phyloP scores from a whole-genome alignment of 2,329 filamentous ascomycete species.

The Boeremia lycopersici region DNA sequence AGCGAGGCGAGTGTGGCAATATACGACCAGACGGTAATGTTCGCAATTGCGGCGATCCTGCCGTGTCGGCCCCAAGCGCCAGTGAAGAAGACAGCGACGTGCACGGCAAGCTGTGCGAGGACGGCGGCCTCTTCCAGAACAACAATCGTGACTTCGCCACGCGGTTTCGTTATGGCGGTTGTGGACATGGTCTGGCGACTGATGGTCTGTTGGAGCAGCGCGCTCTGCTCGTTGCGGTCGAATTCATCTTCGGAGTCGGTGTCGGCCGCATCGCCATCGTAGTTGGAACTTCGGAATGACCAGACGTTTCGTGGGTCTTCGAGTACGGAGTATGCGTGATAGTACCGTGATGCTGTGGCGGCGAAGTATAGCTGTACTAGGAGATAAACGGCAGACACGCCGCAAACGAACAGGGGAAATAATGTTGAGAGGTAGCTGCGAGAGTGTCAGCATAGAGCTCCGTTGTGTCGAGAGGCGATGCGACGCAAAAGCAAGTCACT shows the following conservation, averaged over 20 bases:
- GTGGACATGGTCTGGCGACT: slow-evolving; percentile 57
- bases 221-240: slow-evolving; percentile 61
- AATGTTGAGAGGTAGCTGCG: slow-evolving; percentile 78
- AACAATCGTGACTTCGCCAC: slow-evolving; percentile 72
- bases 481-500: background rate
- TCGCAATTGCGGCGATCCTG: slow-evolving; percentile 66
- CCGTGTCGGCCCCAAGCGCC: slow-evolving; percentile 65
- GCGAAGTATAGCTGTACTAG: slow-evolving; percentile 62
- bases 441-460: slow-evolving; percentile 18
- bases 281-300: slow-evolving; percentile 39
- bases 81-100: slow-evolving; percentile 67
- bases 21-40: slow-evolving; percentile 80
- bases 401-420: slow-evolving; percentile 75
- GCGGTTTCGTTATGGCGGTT: slow-evolving; percentile 76
- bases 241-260: slow-evolving; percentile 63
- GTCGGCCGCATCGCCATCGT: slow-evolving; percentile 48
- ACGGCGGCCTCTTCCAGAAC: slow-evolving; percentile 77
- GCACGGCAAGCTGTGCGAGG: slow-evolving; percentile 71
- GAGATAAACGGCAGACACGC: slow-evolving; percentile 72
- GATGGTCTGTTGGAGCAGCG: slow-evolving; percentile 59
- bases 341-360: slow-evolving; percentile 59
- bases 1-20: slow-evolving; percentile 74
- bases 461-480: background rate
- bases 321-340: slow-evolving; percentile 64
- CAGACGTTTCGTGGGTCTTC: slow-evolving; percentile 52